A percentile compares a stretch with the other conserved stretches of the same genome.
Conservation (phyloP, 2,329 filamentous ascomycete genomes). For the Lecanicillium sp. region DNA sequence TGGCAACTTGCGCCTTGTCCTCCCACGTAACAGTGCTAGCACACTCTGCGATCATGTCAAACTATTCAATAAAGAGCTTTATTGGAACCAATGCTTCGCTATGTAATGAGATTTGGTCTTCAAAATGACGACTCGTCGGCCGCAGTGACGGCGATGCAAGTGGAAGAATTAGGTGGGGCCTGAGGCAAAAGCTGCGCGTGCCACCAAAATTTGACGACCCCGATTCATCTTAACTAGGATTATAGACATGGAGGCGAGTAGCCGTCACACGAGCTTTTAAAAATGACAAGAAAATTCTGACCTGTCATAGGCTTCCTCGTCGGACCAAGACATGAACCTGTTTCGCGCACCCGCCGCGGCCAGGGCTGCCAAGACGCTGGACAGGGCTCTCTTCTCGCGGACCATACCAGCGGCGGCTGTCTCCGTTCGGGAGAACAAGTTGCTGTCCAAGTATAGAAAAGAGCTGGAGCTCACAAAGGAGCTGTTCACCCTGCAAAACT, state of each 20-base stretch:
- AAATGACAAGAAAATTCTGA: conserved; percentile 1
- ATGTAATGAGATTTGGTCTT: too few relatives aligned
- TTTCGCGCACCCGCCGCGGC: conserved; percentile 73
- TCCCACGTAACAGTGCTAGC: too few relatives aligned
- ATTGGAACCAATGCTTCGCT: too few relatives aligned
- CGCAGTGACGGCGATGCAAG: background rate
- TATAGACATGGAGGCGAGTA: conserved; percentile 12
- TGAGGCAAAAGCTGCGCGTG: conserved; percentile 5
- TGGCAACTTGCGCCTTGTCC: too few relatives aligned
- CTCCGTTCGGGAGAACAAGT: conserved; percentile 65
- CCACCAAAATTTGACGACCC: conserved; percentile 3
- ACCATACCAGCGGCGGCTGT: conserved; percentile 73
- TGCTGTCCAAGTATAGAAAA: conserved; percentile 67
- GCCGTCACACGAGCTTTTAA: background rate
- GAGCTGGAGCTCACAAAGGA: conserved; percentile 61
- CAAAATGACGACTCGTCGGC: too few relatives aligned
- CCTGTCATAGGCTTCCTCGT: background rate
- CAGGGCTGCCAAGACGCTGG: conserved; percentile 71
- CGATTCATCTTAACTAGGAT: conserved; percentile 3
- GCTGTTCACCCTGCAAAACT: conserved; percentile 56
- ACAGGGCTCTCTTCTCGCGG: conserved; percentile 76
- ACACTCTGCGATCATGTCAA: too few relatives aligned
- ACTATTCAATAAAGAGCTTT: too few relatives aligned
- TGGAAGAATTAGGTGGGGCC: conserved; percentile 10
- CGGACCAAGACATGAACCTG: conserved; percentile 42